Evolutionary conservation across 2,329 filamentous ascomycete species (phyloP).

Genomic region (Cryoendolithus antarcticus): DNA sequence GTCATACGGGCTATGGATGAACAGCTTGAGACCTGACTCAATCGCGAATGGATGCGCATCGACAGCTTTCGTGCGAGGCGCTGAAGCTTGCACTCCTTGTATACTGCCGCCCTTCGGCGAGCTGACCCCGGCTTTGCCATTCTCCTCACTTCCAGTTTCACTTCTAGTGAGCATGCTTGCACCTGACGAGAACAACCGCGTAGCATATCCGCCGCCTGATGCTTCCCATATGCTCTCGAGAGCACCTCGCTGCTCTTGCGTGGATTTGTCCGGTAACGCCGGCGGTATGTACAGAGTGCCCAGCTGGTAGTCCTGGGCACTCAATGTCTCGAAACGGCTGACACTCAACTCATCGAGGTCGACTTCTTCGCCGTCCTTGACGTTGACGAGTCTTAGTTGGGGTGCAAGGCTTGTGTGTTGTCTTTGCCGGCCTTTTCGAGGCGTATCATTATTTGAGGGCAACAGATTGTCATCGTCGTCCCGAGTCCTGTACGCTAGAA

Average conservation of each 20-base stretch:
- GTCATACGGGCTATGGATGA: conserved; percentile 93
- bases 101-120: conserved; percentile 25
- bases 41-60: conserved; percentile 36
- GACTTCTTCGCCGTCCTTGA: conserved; percentile 68
- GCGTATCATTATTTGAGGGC: conserved; percentile 42
- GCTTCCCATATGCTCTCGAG: conserved; percentile 86
- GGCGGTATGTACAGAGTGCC: conserved; percentile 68
- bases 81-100: conserved; percentile 15
- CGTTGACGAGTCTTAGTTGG: conserved; percentile 81
- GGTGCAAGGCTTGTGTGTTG: conserved; percentile 72
- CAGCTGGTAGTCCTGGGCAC: conserved; percentile 84
- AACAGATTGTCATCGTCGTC: conserved; percentile 52
- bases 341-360: conserved; percentile 72
- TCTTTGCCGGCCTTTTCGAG: conserved; percentile 53
- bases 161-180: conserved; percentile 53
- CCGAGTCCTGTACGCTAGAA: conserved; percentile 77
- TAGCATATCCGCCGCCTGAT: conserved; percentile 61
- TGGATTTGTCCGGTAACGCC: conserved; percentile 46
- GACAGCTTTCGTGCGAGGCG: conserved; percentile 13
- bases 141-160: conserved; percentile 25
- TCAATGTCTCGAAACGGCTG: conserved; percentile 74
- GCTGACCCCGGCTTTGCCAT: conserved; percentile 21
- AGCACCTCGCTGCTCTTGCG: conserved; percentile 50
- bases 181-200: conserved; percentile 72
- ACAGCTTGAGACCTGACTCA: conserved; percentile 61